Evolutionary conservation across 345 rosid species (phyloP).

Genomic region (Acer saccharum): DNA sequence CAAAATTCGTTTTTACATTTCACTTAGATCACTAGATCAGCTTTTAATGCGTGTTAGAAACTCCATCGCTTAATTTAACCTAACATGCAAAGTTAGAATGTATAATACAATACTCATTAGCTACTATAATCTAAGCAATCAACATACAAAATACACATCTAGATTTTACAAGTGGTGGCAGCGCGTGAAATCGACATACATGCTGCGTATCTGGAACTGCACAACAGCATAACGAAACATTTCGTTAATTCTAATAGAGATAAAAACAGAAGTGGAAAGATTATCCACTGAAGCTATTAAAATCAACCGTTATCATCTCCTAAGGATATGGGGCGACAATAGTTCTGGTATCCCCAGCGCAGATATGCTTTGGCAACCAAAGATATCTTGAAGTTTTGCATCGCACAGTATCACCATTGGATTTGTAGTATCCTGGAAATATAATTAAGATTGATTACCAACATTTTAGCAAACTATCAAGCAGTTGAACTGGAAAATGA

Average conservation of each 20-base stretch:
- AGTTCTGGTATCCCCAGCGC: conserved; percentile 69
- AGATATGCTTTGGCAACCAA: conserved; percentile 83
- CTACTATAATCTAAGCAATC: background rate
- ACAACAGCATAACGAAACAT: background rate
- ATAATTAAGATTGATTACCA: background rate
- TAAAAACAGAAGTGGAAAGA: background rate
- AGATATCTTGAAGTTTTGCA: conserved; percentile 66
- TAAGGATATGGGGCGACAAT: conserved; percentile 34
- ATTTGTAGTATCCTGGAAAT: conserved; percentile 28
- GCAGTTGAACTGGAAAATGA: background rate
- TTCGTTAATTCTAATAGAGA: background rate
- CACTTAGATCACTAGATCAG: background rate
- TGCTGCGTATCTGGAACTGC: background rate
- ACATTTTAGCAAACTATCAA: background rate
- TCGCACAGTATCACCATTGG: conserved; percentile 75
- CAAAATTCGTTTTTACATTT: background rate
- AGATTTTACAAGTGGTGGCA: background rate
- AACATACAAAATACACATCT: background rate
- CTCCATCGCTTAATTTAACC: background rate
- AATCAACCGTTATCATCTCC: background rate
- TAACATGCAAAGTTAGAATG: background rate
- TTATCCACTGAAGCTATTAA: background rate
- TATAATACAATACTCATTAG: background rate
- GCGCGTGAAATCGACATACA: background rate
- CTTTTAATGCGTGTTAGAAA: background rate